Conservation (phyloP, 2,329 filamentous ascomycete species). For the Eurotiales sp. region DNA sequence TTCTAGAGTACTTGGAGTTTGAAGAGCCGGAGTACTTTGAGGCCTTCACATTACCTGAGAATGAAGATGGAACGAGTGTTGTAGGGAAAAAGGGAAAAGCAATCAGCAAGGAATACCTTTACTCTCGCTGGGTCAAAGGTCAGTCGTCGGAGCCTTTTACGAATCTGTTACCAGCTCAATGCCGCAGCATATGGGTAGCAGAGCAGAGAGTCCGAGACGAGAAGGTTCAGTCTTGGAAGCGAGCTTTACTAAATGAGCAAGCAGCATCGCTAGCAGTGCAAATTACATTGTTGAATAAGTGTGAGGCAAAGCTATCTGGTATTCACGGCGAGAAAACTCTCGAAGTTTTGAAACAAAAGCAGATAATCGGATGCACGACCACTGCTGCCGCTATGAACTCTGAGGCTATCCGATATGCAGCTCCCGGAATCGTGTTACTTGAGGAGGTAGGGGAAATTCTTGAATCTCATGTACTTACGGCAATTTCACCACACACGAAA, state of each 20-base stretch:
- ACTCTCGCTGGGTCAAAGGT: slow-evolving; percentile 51
- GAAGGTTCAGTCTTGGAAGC: slow-evolving; percentile 43
- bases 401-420: slow-evolving; percentile 50
- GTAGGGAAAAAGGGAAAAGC: slow-evolving; percentile 46
- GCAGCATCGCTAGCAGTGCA: slow-evolving; percentile 21
- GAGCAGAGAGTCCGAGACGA: slow-evolving; percentile 28
- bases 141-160: slow-evolving; percentile 44
- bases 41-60: slow-evolving; percentile 52
- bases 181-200: slow-evolving; percentile 49
- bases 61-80: slow-evolving; percentile 43
- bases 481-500: slow-evolving; percentile 53
- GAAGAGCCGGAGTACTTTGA: slow-evolving; percentile 51
- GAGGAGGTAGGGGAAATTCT: slow-evolving; percentile 74
- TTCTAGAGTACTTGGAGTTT: slow-evolving; percentile 53
- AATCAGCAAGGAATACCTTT: slow-evolving; percentile 49
- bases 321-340: not conserved
- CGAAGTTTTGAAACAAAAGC: slow-evolving; percentile 49
- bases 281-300: slow-evolving; percentile 24
- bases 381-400: slow-evolving; percentile 64
- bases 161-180: slow-evolving; percentile 23
- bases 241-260: slow-evolving; percentile 49
- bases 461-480: slow-evolving; percentile 63
- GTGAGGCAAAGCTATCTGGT: not conserved
- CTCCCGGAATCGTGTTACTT: slow-evolving; percentile 60
- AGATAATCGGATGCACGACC: slow-evolving; percentile 68